phyloP scores from a whole-genome alignment of 495 filamentous ascomycete species.

The Penicillium odoratum region DNA sequence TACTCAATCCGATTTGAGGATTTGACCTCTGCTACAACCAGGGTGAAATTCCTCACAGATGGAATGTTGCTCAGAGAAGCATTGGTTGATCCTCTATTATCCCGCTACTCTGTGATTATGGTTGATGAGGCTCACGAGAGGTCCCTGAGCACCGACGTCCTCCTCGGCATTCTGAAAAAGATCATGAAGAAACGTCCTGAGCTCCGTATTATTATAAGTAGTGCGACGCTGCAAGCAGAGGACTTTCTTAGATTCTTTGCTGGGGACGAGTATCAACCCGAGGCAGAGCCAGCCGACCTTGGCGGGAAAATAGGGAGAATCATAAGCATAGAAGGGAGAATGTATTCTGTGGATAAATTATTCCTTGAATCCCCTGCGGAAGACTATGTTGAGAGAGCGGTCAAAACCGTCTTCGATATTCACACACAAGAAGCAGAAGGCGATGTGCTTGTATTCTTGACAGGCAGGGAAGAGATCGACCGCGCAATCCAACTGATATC shows the following conservation, averaged over 20 bases:
- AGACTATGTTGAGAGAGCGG: conserved; percentile 83
- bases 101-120: conserved; percentile 96
- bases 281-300: conserved; percentile 40
- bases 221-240: conserved; percentile 91
- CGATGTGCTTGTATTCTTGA: conserved; percentile 90
- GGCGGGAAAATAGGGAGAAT: conserved; percentile 63
- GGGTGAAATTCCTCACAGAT: conserved; percentile 96
- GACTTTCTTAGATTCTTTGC: conserved; percentile 84
- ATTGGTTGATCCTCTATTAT: conserved; percentile 87
- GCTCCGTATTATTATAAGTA: conserved; percentile 86
- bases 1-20: conserved; percentile 98
- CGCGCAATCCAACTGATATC: conserved; percentile 72
- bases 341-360: conserved; percentile 87
- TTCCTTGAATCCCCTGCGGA: conserved; percentile 80
- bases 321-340: conserved; percentile 86
- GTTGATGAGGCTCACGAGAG: conserved; percentile 98
- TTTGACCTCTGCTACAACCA: conserved; percentile 80
- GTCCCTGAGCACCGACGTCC: conserved; percentile 88
- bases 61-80: conserved; percentile 92
- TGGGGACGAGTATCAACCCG: conserved; percentile 41
- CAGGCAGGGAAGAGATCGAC: conserved; percentile 93
- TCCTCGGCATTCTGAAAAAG: conserved; percentile 94
- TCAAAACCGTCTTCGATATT: conserved; percentile 91
- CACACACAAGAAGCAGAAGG: conserved; percentile 82
- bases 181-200: conserved; percentile 80